Base-by-base conservation (phyloP, 805 yeast species). In the Kazachstania martiniae region DNA sequence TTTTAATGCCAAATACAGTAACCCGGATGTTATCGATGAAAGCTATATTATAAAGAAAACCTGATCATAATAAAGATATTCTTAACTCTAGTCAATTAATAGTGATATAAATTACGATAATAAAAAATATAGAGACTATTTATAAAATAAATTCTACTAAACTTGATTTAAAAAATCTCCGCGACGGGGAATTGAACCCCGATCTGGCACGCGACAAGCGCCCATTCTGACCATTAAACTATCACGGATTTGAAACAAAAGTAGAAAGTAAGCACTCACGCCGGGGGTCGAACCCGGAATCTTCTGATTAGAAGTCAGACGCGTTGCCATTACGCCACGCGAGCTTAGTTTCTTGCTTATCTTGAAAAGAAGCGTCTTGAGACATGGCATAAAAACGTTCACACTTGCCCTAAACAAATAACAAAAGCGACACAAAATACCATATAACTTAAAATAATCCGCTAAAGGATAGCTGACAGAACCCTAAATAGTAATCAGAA, bases 311-410 rank as follows among this genome's bases (percentile, higher is more conserved):
- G 69, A 63, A 63, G 69, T 63, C 69, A 63, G 68, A 63, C 69
- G 69, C 69, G 69, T 63, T 63, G 69, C 69, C 69, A 63, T 63
- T 63, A 63, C 69, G 69, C 69, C 69, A 63, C 65, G 62, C 67
- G 60, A 63, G 68, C 68, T 54, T 31, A 33, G 32, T 34, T 43
- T 43, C 43, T 37, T 36, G 33, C 27, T 17, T 12, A 12, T 10
- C 4, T 15, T 22, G 13, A 12, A 18, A 5, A 19, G 12, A 27
- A 6, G n/a, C n/a, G n/a, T n/a, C n/a, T n/a, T n/a, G n/a, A n/a
- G n/a, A n/a, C n/a, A n/a, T n/a, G 43, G 10, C 50, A 47, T 28
- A 32, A 32, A 5, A 12, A 24, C 17, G 12, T 35, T 8, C 29
- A 21, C 5, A 16, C 8, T 6, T 44, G 50, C 27, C 54, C 54